Conservation (phyloP, 2,329 filamentous ascomycete genomes). For the Ceratocystis cubensis region DNA sequence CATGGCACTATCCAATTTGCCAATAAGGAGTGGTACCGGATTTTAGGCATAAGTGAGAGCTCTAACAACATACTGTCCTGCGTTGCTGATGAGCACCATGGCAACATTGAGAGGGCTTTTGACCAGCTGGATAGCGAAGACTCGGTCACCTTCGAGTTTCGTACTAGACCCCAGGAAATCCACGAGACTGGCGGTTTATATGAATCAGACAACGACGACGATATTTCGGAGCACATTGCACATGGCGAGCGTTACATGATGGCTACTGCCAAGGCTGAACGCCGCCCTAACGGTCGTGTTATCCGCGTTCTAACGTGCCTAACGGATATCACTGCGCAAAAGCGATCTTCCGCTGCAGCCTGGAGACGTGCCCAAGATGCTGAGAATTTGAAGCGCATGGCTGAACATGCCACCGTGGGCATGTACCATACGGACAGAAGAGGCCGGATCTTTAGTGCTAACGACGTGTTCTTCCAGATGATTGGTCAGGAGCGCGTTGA, state of each 20-base stretch:
- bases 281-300: conserved; percentile 32
- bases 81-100: conserved; percentile 36
- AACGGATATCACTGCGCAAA: conserved; percentile 38
- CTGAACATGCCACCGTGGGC: conserved; percentile 42
- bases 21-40: conserved; percentile 53
- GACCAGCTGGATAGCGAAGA: conserved; percentile 27
- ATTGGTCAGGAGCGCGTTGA: conserved; percentile 38
- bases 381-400: conserved; percentile 42
- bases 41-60: conserved; percentile 33
- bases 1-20: conserved; percentile 55
- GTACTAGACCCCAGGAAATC: conserved; percentile 26
- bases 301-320: conserved; percentile 38
- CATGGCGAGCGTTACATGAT: conserved; percentile 32
- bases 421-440: conserved; percentile 43
- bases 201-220: conserved; percentile 18
- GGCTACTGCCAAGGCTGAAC: conserved; percentile 38
- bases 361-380: conserved; percentile 39
- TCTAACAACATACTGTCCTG: conserved; percentile 31
- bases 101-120: conserved; percentile 27
- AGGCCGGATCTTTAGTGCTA: conserved; percentile 38
- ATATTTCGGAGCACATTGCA: conserved; percentile 16
- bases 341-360: conserved; percentile 37
- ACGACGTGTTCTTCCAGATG: conserved; percentile 42
- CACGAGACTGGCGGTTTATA: neutral
- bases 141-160: conserved; percentile 37